Base-by-base conservation (phyloP, 805 yeast genomes). In the Metschnikowia cubensis region DNA sequence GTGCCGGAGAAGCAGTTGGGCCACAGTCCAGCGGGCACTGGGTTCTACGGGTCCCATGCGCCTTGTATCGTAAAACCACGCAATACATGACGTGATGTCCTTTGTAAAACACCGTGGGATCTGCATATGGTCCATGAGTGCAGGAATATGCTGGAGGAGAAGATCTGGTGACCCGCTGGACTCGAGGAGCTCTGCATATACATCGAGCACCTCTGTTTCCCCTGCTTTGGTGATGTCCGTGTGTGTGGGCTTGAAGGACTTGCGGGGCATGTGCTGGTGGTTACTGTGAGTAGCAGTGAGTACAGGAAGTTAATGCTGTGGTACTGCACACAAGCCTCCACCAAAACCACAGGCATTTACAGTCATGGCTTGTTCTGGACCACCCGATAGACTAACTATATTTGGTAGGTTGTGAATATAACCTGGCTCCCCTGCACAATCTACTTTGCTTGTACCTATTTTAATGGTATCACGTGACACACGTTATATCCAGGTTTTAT, bases 171-270 rank as follows among this genome's bases (percentile, higher is more conserved):
- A 55, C 1, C 53, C 59, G 4, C 57, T 15, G 10, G 50, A 53
- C 13, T 50, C 62, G 1, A 66, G 54, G 5, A 67, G 37, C 5
- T 46, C 52, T 3, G 67, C 56, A 52, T 70, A 74, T 1, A 54
- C 62, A 31, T 65, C 70, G 11, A 74, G 56, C 6, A 73, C 63
- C 52, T 74, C 75, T 18, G 66, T 70, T 49, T 70, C 75, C 18
- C 60, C 59, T 2, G 55, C 56, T 0, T 61, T 55, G 7, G 56
- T 46, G 6, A 65, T 48, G 2, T 40, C 48, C 13, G 52, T 20
- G 35, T 48, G 54, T n/a, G 42, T 46, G 21, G 44, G n/a, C n/a
- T 50, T 53, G 45, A 46, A 44, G 36, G 48, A 46, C n/a, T 49
- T 50, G 18, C 54, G 56, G 7, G 55, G 50, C 59, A 55, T 57